phyloP scores from a whole-genome alignment of 1,139 yeast genomes.

The Nakaseomyces glabratus region DNA sequence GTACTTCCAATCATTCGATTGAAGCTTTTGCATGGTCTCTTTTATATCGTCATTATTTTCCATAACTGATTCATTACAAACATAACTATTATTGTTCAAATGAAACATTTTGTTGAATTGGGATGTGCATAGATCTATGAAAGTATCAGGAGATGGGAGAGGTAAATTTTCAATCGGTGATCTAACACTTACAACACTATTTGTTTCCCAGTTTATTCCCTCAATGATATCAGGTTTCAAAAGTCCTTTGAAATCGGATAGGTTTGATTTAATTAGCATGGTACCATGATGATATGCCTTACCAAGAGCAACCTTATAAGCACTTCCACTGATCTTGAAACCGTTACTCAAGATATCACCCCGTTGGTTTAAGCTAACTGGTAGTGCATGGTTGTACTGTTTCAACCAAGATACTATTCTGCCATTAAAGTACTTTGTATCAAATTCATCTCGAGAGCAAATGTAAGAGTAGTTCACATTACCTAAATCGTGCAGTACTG shows the following conservation, averaged over 20 bases:
- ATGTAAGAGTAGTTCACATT: slow-evolving; percentile 82
- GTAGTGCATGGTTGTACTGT: slow-evolving; percentile 32
- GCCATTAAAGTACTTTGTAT: slow-evolving; percentile 52
- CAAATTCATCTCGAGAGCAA: slow-evolving; percentile 59
- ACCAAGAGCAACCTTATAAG: slow-evolving; percentile 76
- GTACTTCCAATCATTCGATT: slow-evolving; percentile 26
- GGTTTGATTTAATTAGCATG: slow-evolving; percentile 65
- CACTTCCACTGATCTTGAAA: slow-evolving; percentile 78
- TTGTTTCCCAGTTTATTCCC: slow-evolving; percentile 45
- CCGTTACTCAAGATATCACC: slow-evolving; percentile 58
- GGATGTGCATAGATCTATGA: slow-evolving; percentile 20
- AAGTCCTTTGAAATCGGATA: slow-evolving; percentile 48
- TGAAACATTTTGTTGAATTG: slow-evolving; percentile 18
- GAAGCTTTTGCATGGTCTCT: slow-evolving; percentile 16
- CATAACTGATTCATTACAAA: slow-evolving; percentile 20
- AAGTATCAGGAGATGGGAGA: slow-evolving; percentile 17
- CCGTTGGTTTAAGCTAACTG: slow-evolving; percentile 41
- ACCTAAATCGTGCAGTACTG: slow-evolving; percentile 93
- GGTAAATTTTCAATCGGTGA: slow-evolving; percentile 64
- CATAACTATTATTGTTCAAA: slow-evolving; percentile 13
- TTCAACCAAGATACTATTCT: slow-evolving; percentile 47
- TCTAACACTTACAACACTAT: slow-evolving; percentile 66
- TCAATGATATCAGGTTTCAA: slow-evolving; percentile 41
- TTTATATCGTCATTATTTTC: slow-evolving; percentile 20
- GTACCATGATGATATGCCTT: slow-evolving; percentile 95